These are phyloP conservation scores for Talaromyces borbonicus DNA, from an alignment of 495 filamentous ascomycete species.

Conservation along the genomic window DNA sequence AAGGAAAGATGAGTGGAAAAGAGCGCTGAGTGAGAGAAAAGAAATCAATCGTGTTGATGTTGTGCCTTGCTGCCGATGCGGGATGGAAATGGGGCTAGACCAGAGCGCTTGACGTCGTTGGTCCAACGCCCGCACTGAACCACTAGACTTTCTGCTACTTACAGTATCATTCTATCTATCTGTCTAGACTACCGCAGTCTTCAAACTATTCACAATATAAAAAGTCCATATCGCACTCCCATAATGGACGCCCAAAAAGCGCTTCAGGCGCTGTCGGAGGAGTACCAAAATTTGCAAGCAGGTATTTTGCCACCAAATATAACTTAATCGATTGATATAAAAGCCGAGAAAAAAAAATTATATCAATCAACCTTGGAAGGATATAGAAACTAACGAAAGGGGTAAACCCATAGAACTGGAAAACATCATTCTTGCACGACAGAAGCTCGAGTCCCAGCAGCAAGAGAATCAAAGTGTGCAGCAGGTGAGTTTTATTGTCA, in stretches of 20 bases:
- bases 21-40: too few relatives aligned
- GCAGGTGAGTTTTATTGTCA: constrained; percentile 51
- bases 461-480: constrained; percentile 87
- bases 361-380: too few relatives aligned
- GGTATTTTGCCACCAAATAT: constrained; percentile 35
- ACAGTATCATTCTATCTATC: too few relatives aligned
- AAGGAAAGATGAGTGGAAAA: too few relatives aligned
- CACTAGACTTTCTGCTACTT: too few relatives aligned
- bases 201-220: neutral
- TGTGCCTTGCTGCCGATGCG: too few relatives aligned
- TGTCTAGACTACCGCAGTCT: neutral
- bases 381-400: too few relatives aligned
- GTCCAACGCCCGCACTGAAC: too few relatives aligned
- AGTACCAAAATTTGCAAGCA: constrained; percentile 77
- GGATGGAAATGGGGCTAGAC: too few relatives aligned
- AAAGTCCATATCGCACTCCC: too few relatives aligned
- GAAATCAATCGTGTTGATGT: too few relatives aligned
- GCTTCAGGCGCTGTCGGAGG: constrained; percentile 74
- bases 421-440: constrained; percentile 63
- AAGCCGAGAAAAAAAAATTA: neutral
- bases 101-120: too few relatives aligned
- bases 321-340: neutral
- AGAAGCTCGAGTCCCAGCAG: constrained; percentile 87
- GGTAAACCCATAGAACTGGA: constrained; percentile 54
- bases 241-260: constrained; percentile 48